These are phyloP conservation scores for Talaromyces rugulosus DNA, from an alignment of 2,329 filamentous ascomycete species.

Conservation along the genomic window DNA sequence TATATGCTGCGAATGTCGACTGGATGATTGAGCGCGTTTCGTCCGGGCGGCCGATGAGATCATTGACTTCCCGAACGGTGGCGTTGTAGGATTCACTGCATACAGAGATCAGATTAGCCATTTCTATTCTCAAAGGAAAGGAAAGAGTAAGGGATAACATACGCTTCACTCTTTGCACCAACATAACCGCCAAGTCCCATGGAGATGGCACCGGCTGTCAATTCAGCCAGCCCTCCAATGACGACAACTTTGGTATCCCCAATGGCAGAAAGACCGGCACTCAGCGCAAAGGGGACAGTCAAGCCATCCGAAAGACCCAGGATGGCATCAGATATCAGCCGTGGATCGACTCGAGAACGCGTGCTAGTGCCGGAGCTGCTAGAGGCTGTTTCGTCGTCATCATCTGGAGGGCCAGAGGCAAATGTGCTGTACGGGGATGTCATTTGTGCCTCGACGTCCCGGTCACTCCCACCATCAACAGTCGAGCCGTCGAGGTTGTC, in stretches of 20 bases:
- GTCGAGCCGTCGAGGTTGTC: conserved; percentile 19
- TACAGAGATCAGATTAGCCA: background rate
- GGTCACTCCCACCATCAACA: conserved; percentile 22
- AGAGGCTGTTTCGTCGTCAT: conserved; percentile 11
- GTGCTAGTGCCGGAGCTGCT: conserved; percentile 18
- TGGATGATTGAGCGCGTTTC: conserved; percentile 38
- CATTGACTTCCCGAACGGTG: conserved; percentile 41
- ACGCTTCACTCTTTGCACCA: conserved; percentile 49
- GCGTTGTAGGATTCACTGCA: conserved; percentile 42
- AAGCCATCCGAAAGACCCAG: conserved; percentile 70
- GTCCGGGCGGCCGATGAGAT: conserved; percentile 33
- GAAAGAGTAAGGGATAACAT: conserved; percentile 20
- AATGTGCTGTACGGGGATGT: conserved; percentile 31
- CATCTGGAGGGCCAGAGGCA: conserved; percentile 13
- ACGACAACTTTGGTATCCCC: conserved; percentile 59
- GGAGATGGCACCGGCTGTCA: conserved; percentile 65
- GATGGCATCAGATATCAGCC: conserved; percentile 56
- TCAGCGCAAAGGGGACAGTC: conserved; percentile 70
- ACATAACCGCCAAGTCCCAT: conserved; percentile 70
- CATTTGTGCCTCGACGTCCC: conserved; percentile 28
- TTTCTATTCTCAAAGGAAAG: background rate
- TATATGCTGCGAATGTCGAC: conserved; percentile 38
- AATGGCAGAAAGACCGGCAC: conserved; percentile 58
- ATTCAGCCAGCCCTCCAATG: conserved; percentile 64
- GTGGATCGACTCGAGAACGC: conserved; percentile 36